Base-by-base conservation (phyloP, 1,139 yeast species). In the Yamadazyma pseudoaaseri region DNA sequence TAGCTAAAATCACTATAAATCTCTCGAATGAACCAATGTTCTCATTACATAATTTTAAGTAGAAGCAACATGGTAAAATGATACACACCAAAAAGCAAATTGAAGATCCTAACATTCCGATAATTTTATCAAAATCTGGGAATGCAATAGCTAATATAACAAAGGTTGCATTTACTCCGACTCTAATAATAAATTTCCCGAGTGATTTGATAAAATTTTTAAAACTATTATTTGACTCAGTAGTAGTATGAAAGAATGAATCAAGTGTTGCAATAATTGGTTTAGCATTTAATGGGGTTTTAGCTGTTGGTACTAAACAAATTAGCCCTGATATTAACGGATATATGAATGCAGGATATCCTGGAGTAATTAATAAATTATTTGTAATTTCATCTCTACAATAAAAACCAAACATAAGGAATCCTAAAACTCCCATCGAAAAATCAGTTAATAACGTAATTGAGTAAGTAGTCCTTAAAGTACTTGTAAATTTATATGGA, bases 331-430 rank as follows among this genome's bases (percentile, higher is more conserved):
- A 83, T 34, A 90, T 71, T 23, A 79, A 49, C 3, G 78, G 76
- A 37, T 80, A 76, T 7, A 84, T 65, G 69, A 80, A 77, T 2
- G 52, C 39, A 0, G 97, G 96, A 49, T 86, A 87, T 0, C 95
- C 95, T 6, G 71, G 59, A 1, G 87, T 81, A 16, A 72, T 53
- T 33, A 90, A 60, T 16, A 90, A 70, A 52, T 81, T 85, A 51
- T 81, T 85, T 5, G 97, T 87, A 44, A 90, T 76, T 56, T 90
- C 97, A 50, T 86, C 94, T 45, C 74, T 73, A 33, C 90, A 86
- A 14, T 62, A 52, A 12, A 62, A 60, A 16, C 97, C 97, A 65
- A 86, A 90, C 97, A 90, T 90, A 25, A 89, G 61, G 54, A 81
- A 85, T 0, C 97, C 97, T 29, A 86, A 60, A 2, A 83, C 64